Base-by-base conservation (phyloP, 1,284 basidiomycete species). In the Ceratobasidium sp. region DNA sequence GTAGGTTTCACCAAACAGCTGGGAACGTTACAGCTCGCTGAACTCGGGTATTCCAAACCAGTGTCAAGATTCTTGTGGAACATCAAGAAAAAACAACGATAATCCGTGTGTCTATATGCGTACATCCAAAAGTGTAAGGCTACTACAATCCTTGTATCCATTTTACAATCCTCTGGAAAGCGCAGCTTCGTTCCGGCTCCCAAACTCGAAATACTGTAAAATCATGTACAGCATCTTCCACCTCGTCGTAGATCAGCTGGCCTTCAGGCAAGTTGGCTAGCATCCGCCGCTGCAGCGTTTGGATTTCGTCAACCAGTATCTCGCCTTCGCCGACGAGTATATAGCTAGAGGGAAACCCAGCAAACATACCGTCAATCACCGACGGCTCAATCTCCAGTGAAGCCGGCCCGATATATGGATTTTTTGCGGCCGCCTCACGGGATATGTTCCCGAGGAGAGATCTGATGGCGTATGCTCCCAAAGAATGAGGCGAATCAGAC, bases 371-470 rank as follows among this genome's bases (percentile, higher is more conserved):
- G 68, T 83, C 81, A 10, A 87, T 83, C 1, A 80, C 52, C 0
- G 48, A 46, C 3, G 40, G 81, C n/a, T 82, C 79, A 1, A 87
- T 83, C 48, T 86, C 78, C 57, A 84, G 81, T 7, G 88, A 89
- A 2, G 87, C 88, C 1, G 91, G 90, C 0, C 89, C 91, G 52
- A 92, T 86, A 81, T 90, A 91, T 13, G 83, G 83, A 80, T 89
- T 91, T 5, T 82, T 83, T 17, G 85, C 83, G 48, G 79, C 67
- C 13, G 83, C 85, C 1, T 83, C 86, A 0, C 82, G 67, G 10
- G 87, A 86, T 74, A 88, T 85, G 26, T 42, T 84, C 9, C 78
- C 78, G 23, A 71, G 48, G 17, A 79, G 38, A 33, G 78, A 70
- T 10, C 71, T 50, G 20, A 78, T 12, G 9, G 62, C 77, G 61